phyloP scores from a whole-genome alignment of 257 asterid genomes.

The Fraxinus excelsior region DNA sequence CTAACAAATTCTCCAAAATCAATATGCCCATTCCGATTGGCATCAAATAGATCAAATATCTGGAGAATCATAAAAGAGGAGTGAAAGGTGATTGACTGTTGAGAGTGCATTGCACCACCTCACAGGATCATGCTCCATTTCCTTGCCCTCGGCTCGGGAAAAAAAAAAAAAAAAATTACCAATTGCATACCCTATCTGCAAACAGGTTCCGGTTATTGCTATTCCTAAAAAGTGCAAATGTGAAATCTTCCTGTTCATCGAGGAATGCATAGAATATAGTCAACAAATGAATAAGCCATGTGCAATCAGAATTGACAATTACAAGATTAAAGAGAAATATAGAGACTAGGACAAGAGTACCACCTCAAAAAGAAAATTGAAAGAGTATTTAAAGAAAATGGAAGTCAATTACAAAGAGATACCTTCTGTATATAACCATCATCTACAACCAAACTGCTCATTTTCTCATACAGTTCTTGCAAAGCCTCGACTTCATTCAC shows the following conservation, averaged over 20 bases:
- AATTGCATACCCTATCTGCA: slow-evolving; percentile 25
- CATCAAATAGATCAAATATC: slow-evolving; percentile 37
- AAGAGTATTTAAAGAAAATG: too few relatives aligned
- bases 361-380: not conserved
- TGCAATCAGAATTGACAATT: not conserved
- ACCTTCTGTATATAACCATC: slow-evolving; percentile 32
- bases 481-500: slow-evolving; percentile 26
- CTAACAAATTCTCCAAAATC: slow-evolving; percentile 37
- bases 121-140: too few relatives aligned
- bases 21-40: slow-evolving; percentile 31
- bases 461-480: slow-evolving; percentile 23
- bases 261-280: not conserved
- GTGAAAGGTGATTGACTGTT: not conserved
- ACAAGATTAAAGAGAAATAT: not conserved
- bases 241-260: slow-evolving; percentile 30
- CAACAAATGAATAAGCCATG: not conserved
- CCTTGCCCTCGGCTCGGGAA: too few relatives aligned
- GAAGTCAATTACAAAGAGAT: not conserved
- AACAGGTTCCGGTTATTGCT: slow-evolving; percentile 26
- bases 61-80: slow-evolving; percentile 11
- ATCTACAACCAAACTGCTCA: slow-evolving; percentile 20
- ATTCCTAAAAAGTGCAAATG: slow-evolving; percentile 30
- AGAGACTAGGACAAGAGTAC: not conserved
- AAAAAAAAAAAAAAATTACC: too few relatives aligned
- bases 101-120: not conserved